A percentile compares a stretch with the other conserved stretches of the same genome.
Evolutionary conservation across 768 basidiomycete species (phyloP).

Genomic region (Collybia sordida): DNA sequence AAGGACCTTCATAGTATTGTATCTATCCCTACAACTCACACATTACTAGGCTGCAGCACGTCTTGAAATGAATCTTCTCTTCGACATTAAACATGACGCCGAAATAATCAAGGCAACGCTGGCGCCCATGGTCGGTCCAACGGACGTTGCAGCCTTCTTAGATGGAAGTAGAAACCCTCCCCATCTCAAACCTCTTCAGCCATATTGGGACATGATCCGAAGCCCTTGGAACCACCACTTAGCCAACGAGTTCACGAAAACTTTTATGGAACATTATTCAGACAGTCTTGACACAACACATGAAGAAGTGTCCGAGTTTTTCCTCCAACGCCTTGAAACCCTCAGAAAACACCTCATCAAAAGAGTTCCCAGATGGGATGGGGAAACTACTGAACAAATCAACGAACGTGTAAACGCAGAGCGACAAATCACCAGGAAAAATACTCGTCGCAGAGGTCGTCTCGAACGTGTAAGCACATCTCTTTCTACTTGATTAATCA

Average conservation of each 20-base stretch:
- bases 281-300: background rate
- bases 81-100: background rate
- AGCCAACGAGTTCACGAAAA: background rate
- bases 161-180: background rate
- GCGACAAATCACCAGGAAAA: background rate
- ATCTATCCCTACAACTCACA: background rate
- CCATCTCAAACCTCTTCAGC: background rate
- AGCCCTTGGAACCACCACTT: background rate
- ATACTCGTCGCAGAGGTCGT: background rate
- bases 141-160: background rate
- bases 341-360: background rate
- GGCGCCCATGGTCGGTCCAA: background rate
- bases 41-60: slow-evolving; percentile 1
- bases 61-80: background rate
- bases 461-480: background rate
- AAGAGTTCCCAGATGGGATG: background rate
- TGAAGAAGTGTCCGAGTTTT: background rate
- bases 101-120: background rate
- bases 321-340: background rate
- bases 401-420: background rate
- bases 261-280: background rate
- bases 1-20: background rate
- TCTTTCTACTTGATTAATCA: background rate
- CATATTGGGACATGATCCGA: background rate
- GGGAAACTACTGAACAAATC: background rate